Conservation (phyloP, 306 rosid species). For the Fragaria ananassa region DNA sequence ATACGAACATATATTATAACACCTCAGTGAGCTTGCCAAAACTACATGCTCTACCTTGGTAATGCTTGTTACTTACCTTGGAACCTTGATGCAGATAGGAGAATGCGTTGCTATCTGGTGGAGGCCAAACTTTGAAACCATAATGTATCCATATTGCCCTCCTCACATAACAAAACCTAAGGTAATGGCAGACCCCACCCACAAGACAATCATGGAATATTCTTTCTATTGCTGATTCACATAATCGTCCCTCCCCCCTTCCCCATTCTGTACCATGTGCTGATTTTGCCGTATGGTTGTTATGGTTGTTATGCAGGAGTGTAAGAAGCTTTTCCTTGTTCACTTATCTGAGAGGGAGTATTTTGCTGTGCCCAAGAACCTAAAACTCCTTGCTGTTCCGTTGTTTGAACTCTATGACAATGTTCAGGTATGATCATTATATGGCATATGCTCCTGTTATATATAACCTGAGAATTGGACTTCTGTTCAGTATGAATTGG, state of each 20-base stretch:
- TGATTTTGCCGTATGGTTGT: neutral
- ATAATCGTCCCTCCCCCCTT: neutral
- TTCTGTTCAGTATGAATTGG: neutral
- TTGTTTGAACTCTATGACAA: conserved; percentile 98
- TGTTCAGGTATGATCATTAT: conserved; percentile 64
- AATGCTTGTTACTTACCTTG: conserved; percentile 13
- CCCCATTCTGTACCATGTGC: neutral
- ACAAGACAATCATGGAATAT: neutral
- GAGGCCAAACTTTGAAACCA: conserved; percentile 99
- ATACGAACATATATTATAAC: neutral
- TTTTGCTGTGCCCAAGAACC: conserved; percentile 94
- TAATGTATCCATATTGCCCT: conserved; percentile 98
- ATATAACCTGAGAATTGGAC: neutral
- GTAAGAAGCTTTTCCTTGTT: conserved; percentile 90
- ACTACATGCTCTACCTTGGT: neutral
- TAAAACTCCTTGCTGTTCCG: conserved; percentile 96
- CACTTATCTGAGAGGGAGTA: conserved; percentile 96
- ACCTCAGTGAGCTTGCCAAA: neutral
- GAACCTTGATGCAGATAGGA: conserved; percentile 63
- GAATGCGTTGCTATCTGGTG: conserved; percentile 99
- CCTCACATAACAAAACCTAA: conserved; percentile 97
- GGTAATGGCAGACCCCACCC: conserved; percentile 32
- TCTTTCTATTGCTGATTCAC: conserved; percentile 11
- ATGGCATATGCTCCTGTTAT: conserved; percentile 14
- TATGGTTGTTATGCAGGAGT: conserved; percentile 55